Percentiles rank a stretch among this genome's conserved stretches.
These are phyloP conservation scores for Euphorbia celastroides DNA, from an alignment of 441 rosid species.

Conservation along the genomic window DNA sequence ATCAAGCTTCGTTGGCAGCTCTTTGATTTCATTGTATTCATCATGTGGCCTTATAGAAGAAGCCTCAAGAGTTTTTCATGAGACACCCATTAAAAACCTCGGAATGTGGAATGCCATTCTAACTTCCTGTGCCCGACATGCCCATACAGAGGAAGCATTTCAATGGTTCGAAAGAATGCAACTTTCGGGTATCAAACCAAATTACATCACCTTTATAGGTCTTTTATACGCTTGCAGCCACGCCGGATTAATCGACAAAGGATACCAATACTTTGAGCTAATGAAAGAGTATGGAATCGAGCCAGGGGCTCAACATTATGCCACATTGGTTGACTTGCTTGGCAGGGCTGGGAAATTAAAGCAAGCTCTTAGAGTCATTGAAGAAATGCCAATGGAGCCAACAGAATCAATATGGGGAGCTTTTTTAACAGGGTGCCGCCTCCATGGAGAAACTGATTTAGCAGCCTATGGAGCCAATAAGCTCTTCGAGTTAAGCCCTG, in stretches of 20 bases:
- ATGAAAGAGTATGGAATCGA: slow-evolving; percentile 64
- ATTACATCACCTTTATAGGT: slow-evolving; percentile 72
- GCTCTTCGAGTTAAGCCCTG: slow-evolving; percentile 52
- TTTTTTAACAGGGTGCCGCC: slow-evolving; percentile 66
- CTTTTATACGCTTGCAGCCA: slow-evolving; percentile 85
- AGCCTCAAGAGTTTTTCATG: slow-evolving; percentile 50
- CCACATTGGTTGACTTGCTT: slow-evolving; percentile 71
- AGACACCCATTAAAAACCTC: slow-evolving; percentile 49
- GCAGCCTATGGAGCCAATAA: slow-evolving; percentile 79
- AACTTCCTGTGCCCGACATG: slow-evolving; percentile 78
- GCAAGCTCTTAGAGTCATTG: slow-evolving; percentile 52
- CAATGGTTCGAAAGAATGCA: slow-evolving; percentile 55
- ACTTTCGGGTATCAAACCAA: slow-evolving; percentile 49
- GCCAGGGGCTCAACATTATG: slow-evolving; percentile 69
- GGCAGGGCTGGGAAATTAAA: slow-evolving; percentile 80
- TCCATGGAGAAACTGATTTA: slow-evolving; percentile 60
- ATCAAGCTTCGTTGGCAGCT: slow-evolving; percentile 66
- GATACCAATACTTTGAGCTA: slow-evolving; percentile 48
- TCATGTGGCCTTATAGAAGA: slow-evolving; percentile 66
- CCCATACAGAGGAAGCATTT: slow-evolving; percentile 41
- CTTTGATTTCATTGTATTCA: slow-evolving; percentile 73
- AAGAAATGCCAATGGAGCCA: slow-evolving; percentile 60
- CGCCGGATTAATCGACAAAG: slow-evolving; percentile 59
- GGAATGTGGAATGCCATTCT: slow-evolving; percentile 89
- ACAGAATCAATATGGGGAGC: slow-evolving; percentile 91